These are phyloP conservation scores for Porpolomopsis calyptriformis DNA, from an alignment of 768 basidiomycete genomes.

Conservation along the genomic window DNA sequence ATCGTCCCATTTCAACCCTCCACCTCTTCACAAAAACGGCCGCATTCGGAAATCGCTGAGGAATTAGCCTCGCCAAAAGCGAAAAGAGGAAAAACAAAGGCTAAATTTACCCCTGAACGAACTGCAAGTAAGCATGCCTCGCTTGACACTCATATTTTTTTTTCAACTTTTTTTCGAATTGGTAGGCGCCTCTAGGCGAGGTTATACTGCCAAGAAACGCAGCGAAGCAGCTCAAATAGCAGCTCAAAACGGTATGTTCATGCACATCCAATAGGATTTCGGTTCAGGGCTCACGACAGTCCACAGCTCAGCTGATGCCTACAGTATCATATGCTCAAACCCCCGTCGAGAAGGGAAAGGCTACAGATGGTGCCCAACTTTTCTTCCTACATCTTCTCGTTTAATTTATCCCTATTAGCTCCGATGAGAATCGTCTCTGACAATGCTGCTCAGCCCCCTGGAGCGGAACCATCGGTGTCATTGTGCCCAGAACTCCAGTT, in stretches of 20 bases:
- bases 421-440: conserved; percentile 22
- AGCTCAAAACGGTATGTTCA: conserved; percentile 20
- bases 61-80: conserved; percentile 31
- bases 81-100: conserved; percentile 36
- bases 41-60: conserved; percentile 27
- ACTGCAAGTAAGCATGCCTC: conserved; percentile 11
- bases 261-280: neutral
- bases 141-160: conserved; percentile 13
- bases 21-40: conserved; percentile 20
- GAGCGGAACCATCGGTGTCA: conserved; percentile 19
- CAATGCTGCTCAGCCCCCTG: conserved; percentile 16
- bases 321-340: conserved; percentile 31
- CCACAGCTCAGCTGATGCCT: conserved; percentile 34
- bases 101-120: conserved; percentile 23
- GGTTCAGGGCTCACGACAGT: neutral
- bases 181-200: conserved; percentile 45
- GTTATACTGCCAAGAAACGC: conserved; percentile 63
- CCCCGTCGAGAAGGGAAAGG: conserved; percentile 34
- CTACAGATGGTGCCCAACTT: conserved; percentile 26
- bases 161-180: conserved; percentile 4
- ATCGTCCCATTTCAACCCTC: neutral
- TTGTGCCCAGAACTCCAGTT: conserved; percentile 62
- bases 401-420: conserved; percentile 9
- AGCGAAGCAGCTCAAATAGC: conserved; percentile 57
- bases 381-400: neutral